Evolutionary conservation across 1,284 basidiomycete species (phyloP).

Genomic region (Cutaneotrichosporon sp.): DNA sequence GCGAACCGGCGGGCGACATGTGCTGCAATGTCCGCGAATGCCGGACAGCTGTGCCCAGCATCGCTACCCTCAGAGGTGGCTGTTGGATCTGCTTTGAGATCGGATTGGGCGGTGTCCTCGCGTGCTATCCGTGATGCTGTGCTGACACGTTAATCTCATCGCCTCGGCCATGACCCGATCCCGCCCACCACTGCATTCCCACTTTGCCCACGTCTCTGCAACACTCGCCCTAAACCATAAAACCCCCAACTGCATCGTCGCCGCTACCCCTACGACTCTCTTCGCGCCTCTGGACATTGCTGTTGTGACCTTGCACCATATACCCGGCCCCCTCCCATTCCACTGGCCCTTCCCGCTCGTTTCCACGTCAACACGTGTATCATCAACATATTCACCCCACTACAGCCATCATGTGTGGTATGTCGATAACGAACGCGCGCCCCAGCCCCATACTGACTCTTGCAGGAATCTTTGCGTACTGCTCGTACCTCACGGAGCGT

Average conservation of each 20-base stretch:
- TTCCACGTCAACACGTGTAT: not conserved
- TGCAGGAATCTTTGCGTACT: slow-evolving; percentile 91
- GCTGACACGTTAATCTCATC: not conserved
- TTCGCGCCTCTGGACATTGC: not conserved
- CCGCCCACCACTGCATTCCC: slow-evolving; percentile 1
- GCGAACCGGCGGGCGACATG: too few relatives aligned
- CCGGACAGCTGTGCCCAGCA: not conserved
- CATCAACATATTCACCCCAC: not conserved
- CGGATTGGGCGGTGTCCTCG: not conserved
- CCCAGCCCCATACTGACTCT: not conserved
- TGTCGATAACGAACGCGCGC: not conserved
- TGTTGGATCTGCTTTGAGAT: not conserved
- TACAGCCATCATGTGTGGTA: slow-evolving; percentile 26
- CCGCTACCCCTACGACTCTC: too few relatives aligned
- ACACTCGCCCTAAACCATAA: not conserved
- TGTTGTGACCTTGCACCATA: not conserved
- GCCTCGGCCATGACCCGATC: not conserved
- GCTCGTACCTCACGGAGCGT: slow-evolving; percentile 91
- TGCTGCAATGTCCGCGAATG: not conserved
- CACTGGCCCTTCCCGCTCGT: not conserved
- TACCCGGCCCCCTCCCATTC: not conserved
- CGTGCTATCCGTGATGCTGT: not conserved
- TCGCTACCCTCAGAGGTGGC: not conserved
- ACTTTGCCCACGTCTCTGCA: not conserved
- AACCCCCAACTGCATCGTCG: not conserved